Evolutionary conservation across 148 eudicot genomes (phyloP).

Genomic region (Silene latifolia): DNA sequence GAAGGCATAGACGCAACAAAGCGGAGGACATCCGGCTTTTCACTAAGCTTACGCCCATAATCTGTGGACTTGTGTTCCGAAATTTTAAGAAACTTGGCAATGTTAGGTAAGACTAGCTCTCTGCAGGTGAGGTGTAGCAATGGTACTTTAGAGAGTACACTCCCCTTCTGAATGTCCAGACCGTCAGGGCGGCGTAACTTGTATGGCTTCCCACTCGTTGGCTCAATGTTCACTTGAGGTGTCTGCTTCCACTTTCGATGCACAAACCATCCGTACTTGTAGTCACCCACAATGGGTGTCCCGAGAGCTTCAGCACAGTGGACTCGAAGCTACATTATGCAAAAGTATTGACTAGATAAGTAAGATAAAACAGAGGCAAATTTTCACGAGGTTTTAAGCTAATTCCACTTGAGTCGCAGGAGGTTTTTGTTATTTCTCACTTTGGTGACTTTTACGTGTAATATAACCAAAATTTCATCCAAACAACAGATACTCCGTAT

Average conservation of each 20-base stretch:
- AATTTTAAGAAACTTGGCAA: slow-evolving; percentile 54
- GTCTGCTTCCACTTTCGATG: slow-evolving; percentile 86
- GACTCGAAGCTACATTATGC: slow-evolving; percentile 65
- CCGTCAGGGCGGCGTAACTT: slow-evolving; percentile 73
- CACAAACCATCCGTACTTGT: slow-evolving; percentile 90
- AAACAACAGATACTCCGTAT: too few species aligned
- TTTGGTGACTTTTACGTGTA: too few species aligned
- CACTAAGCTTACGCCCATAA: slow-evolving; percentile 21
- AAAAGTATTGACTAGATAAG: slow-evolving; percentile 11
- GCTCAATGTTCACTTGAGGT: slow-evolving; percentile 74
- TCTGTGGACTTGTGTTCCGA: slow-evolving; percentile 26
- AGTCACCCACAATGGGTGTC: slow-evolving; percentile 92
- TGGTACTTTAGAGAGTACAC: slow-evolving; percentile 83
- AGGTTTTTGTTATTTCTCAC: neutral
- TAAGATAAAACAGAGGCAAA: neutral
- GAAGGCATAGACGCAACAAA: slow-evolving; percentile 94
- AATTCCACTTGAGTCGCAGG: neutral
- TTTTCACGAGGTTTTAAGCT: neutral
- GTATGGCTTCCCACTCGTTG: slow-evolving; percentile 70
- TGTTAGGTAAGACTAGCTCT: slow-evolving; percentile 82
- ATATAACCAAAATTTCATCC: neutral
- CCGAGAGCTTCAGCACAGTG: slow-evolving; percentile 98
- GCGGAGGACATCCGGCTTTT: slow-evolving; percentile 59
- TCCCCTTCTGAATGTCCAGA: slow-evolving; percentile 86
- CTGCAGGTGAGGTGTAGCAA: slow-evolving; percentile 77